These are phyloP conservation scores for Starmerella stigmatis DNA, from an alignment of 805 yeast genomes.

Conservation along the genomic window DNA sequence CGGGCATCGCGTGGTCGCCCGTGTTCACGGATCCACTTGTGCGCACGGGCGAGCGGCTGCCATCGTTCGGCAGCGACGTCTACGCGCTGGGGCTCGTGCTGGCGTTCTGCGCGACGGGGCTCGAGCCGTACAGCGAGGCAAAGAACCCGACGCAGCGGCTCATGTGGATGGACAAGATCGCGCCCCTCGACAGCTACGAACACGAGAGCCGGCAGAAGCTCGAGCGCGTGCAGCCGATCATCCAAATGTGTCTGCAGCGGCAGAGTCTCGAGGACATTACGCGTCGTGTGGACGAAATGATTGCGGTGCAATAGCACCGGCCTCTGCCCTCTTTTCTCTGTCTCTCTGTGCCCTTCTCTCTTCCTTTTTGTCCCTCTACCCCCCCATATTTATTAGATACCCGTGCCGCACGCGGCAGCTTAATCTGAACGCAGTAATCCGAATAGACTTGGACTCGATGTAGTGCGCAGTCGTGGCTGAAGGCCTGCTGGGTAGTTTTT, in stretches of 20 bases:
- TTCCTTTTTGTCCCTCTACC: neutral
- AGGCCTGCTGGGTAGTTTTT: no score
- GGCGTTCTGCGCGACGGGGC: constrained; percentile 39
- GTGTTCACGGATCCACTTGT: constrained; percentile 43
- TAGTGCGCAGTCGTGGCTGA: no score
- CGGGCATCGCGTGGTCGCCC: constrained; percentile 29
- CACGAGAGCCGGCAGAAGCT: constrained; percentile 20
- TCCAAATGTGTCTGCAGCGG: constrained; percentile 14
- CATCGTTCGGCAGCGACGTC: constrained; percentile 35
- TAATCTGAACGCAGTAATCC: no score
- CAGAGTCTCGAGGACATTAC: constrained; percentile 11
- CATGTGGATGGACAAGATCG: constrained; percentile 27
- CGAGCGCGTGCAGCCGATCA: constrained; percentile 13
- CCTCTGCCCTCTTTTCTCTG: no score
- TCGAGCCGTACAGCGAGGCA: constrained; percentile 35
- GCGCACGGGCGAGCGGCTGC: constrained; percentile 25
- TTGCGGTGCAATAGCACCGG: neutral
- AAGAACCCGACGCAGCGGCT: constrained; percentile 29
- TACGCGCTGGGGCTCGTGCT: constrained; percentile 41
- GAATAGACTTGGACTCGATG: neutral
- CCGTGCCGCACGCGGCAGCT: no score
- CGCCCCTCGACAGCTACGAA: constrained; percentile 25
- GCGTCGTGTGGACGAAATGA: constrained; percentile 7
- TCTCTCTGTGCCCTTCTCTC: neutral
- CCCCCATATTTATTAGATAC: constrained; percentile 4